Base-by-base conservation (phyloP, 257 asterid genomes). In the Solanum sejunctum region DNA sequence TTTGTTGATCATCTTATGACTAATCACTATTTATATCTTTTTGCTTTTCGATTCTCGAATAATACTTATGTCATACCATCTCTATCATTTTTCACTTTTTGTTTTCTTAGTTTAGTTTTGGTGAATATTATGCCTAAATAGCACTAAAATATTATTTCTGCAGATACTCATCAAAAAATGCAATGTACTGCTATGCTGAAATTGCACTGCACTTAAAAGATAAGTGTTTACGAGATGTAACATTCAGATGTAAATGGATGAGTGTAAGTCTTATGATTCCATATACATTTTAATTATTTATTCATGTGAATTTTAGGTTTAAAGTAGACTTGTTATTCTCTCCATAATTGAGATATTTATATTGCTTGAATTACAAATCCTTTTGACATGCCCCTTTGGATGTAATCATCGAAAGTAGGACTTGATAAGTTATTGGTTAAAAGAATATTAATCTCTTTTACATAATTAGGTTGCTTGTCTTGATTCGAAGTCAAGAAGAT, bases 191-290 rank as follows among this genome's bases (percentile, higher is more conserved):
- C 21, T 95, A 92, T 88, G 94, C 96, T 15, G 91, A 93, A 88
- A 95, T 95, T 81, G 92, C 99, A 15, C 90, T 85, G 89, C 92
- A 94, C n/a, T 87, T 95, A 84, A 89, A 90, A 61, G 95, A 90
- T 79, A 95, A 95, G 91, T 93, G 95, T 13, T 97, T 94, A 86
- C 98, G 98, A 12, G 99, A 95, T 86, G 92, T 95, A 85, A 98
- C 95, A 70, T 88, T 95, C 41, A 96, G 98, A 26, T 92, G 97
- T 90, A 93, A 95, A 91, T 93, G 97, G 97, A 94, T 95, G 98
- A 94, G 70, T 55, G 98, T 95, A 92, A 92, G 98, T 85, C 85
- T 55, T 84, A 57, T 16, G 55, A 78, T 83, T 81, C 20, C 32
- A 41, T 71, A 71, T 41, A n/a, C 5, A 36, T 36, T 36, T 36